phyloP scores from a whole-genome alignment of 2,329 filamentous ascomycete species.

The Diaporthe aspalathi region DNA sequence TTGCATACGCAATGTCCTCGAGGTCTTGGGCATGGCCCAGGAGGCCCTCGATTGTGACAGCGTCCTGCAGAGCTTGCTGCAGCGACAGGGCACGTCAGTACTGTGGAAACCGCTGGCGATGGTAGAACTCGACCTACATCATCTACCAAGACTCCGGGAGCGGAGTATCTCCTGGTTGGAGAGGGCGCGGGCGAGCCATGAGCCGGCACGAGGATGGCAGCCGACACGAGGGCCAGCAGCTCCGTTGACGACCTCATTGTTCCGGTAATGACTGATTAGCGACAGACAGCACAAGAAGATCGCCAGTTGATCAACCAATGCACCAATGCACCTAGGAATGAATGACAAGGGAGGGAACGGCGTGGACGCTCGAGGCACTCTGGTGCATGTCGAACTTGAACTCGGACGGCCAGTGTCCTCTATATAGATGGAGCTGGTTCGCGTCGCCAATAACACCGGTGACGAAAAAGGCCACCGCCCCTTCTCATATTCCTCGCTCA shows the following conservation, averaged over 20 bases:
- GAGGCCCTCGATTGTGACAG: slow-evolving; percentile 49
- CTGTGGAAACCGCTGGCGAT: not conserved
- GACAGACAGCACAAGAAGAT: not conserved
- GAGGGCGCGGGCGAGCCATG: slow-evolving; percentile 1
- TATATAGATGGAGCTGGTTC: not conserved
- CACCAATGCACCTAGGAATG: not conserved
- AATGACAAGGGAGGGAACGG: not conserved
- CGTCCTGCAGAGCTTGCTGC: slow-evolving; percentile 11
- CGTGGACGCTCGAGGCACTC: not conserved
- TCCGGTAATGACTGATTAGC: not conserved
- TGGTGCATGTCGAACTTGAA: no score
- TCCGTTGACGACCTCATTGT: slow-evolving; percentile 17
- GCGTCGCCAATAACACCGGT: not conserved
- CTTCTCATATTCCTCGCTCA: not conserved
- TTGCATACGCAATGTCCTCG: slow-evolving; percentile 56
- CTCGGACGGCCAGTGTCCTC: not conserved
- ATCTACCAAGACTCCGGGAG: not conserved
- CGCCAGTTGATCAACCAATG: no score
- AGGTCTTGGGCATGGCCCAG: slow-evolving; percentile 57
- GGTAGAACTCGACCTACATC: not conserved
- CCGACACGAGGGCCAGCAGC: slow-evolving; percentile 13
- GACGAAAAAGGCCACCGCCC: not conserved
- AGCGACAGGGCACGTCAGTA: not conserved
- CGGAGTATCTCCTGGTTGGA: not conserved
- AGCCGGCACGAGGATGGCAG: slow-evolving; percentile 5